These are phyloP conservation scores for Gnomoniopsis smithogilvyi DNA, from an alignment of 2,329 filamentous ascomycete genomes.

Conservation along the genomic window DNA sequence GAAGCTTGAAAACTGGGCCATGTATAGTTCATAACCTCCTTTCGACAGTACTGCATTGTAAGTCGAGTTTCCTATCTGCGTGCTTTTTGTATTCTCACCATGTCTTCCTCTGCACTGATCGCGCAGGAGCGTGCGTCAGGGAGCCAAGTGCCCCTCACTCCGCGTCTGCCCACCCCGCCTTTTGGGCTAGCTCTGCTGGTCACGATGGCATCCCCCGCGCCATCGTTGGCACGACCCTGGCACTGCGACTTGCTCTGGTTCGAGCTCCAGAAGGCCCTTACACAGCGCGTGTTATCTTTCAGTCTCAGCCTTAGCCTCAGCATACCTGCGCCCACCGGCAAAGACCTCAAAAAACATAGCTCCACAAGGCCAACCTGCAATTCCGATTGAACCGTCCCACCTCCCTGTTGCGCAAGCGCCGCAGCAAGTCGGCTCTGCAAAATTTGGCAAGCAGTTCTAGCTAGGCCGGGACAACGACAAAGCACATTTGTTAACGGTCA, in stretches of 20 bases:
- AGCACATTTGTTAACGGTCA: too few species aligned
- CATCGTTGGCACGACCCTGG: background rate
- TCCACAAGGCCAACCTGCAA: background rate
- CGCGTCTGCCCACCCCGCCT: slow-evolving; percentile 9
- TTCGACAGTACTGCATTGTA: background rate
- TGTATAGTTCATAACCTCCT: background rate
- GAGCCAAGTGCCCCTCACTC: slow-evolving; percentile 12
- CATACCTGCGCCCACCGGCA: background rate
- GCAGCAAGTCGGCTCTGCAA: background rate
- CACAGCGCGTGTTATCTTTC: background rate
- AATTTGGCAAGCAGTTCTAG: background rate
- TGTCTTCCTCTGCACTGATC: background rate
- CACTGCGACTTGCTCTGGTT: background rate
- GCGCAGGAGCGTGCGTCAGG: background rate
- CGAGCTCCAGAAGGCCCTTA: background rate
- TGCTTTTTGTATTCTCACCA: background rate
- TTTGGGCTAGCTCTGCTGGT: slow-evolving; percentile 10
- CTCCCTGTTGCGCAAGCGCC: background rate
- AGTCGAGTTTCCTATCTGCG: background rate
- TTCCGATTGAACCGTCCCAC: background rate
- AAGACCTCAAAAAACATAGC: background rate
- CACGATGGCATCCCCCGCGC: slow-evolving; percentile 7
- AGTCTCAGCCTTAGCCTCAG: background rate
- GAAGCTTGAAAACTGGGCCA: background rate
- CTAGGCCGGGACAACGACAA: background rate